Evolutionary conservation across 164 flowering plant species (phyloP), one percentile per base, ranked within the genome.

Genomic region (Chimonanthus salicifolius): DNA sequence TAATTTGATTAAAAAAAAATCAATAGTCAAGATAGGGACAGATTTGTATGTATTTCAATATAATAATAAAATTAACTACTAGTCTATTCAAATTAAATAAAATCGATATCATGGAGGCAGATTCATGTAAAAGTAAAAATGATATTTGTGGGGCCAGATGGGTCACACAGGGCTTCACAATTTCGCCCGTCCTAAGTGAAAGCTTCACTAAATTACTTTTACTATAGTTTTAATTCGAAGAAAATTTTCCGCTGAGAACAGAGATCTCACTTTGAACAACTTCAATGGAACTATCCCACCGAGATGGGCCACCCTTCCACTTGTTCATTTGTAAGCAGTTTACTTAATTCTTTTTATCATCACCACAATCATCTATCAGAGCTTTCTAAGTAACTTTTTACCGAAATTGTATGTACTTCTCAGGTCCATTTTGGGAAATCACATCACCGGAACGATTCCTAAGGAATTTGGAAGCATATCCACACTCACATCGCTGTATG

Each of bases 211-310:
- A 33, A 33, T 33, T 33, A 33, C 33, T 33, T 33, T 33, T 8
- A 15, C 5, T 7, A 5, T 8, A 44, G 43, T 7, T 44, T 5
- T 43, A 45, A 44, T 65, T 16, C 45, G 7, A 10, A 15, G 43
- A 45, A 44, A 7, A 15, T 8, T 49, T 50, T 16, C 50, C 33
- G 18, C n/a, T 13, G 54, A 43, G 64, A 64, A 69, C 80, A 92
- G 97, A 74, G 91, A 88, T 87, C 78, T 92, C 68, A 76, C 86
- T 8, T 80, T 82, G 69, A 92, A 90, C 79, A 86, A 83, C 77
- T 87, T 92, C 7, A 85, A 58, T 68, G 95, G 97, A 13, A 64
- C 88, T 20, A 87, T 92, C 71, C 97, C 95, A 10, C 65, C 10
- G 3, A 85, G 83, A 81, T 92, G 94, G 95, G 87, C 81, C 69